Conservation (phyloP, 768 basidiomycete species). For the Clathrus columnatus region DNA sequence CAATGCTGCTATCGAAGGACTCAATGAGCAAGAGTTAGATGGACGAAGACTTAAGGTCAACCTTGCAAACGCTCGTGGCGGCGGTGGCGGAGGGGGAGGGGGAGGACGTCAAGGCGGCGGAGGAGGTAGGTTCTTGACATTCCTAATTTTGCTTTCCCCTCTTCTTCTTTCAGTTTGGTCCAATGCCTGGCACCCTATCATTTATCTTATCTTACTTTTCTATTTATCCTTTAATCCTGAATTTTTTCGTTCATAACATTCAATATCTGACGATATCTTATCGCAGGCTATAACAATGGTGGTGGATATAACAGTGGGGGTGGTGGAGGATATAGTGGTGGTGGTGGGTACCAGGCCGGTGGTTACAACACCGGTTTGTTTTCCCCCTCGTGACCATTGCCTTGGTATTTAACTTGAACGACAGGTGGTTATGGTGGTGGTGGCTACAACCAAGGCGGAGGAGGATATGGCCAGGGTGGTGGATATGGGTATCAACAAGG, state of each 20-base stretch:
- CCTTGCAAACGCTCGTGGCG: slow-evolving; percentile 60
- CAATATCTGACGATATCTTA: background rate
- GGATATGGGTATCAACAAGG: background rate
- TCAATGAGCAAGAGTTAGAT: slow-evolving; percentile 92
- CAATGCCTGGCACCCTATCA: slow-evolving; percentile 6
- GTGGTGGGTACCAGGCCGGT: too few relatives aligned
- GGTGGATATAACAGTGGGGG: slow-evolving; percentile 15
- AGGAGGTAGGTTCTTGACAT: slow-evolving; percentile 15
- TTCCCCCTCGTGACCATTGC: too few relatives aligned
- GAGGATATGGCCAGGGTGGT: background rate
- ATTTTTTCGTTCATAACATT: background rate
- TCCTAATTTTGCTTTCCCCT: background rate
- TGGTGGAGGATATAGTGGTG: slow-evolving; percentile 6
- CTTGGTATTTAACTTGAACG: background rate
- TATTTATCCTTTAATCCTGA: background rate
- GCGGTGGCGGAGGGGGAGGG: slow-evolving; percentile 41
- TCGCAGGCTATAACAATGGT: slow-evolving; percentile 6
- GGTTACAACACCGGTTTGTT: background rate
- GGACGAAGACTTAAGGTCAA: slow-evolving; percentile 87
- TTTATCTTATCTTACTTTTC: background rate
- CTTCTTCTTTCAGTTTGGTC: slow-evolving; percentile 13
- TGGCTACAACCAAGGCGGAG: slow-evolving; percentile 6
- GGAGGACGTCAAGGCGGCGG: slow-evolving; percentile 28
- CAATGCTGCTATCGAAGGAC: slow-evolving; percentile 56
- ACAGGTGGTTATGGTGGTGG: slow-evolving; percentile 4